Evolutionary conservation across 352 stramenopile species (phyloP).

Genomic region (Globisporangium parvum): DNA sequence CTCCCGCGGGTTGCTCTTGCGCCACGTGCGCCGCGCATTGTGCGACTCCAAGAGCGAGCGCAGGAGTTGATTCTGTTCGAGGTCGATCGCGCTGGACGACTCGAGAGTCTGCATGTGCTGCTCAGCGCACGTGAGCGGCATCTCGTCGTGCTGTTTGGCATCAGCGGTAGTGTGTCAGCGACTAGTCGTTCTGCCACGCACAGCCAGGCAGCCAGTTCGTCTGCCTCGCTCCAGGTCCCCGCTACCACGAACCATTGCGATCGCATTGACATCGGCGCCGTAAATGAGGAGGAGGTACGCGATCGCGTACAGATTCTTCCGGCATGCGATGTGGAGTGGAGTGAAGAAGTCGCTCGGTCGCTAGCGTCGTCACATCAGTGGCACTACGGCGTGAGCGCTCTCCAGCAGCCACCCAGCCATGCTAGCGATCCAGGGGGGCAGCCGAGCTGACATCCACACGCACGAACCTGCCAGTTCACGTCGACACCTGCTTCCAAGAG

Average conservation of each 20-base stretch:
- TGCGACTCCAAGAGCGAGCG: conserved; percentile 33
- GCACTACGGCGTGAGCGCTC: too few relatives aligned
- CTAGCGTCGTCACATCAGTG: conserved; percentile 9
- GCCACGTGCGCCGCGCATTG: conserved; percentile 49
- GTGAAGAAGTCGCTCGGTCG: conserved; percentile 54
- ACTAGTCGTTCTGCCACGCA: too few relatives aligned
- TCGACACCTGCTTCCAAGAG: conserved; percentile 55
- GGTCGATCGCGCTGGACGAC: background rate
- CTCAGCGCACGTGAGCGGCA: conserved; percentile 54
- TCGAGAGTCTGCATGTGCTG: conserved; percentile 13
- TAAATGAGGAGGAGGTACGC: conserved; percentile 63
- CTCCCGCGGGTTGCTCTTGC: conserved; percentile 16
- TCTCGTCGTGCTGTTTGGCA: conserved; percentile 44
- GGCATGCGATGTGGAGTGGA: conserved; percentile 57
- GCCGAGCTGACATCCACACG: background rate
- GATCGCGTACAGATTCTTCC: conserved; percentile 51
- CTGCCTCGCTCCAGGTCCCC: too few relatives aligned
- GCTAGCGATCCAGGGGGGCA: background rate
- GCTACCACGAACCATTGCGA: conserved; percentile 30
- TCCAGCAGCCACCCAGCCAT: too few relatives aligned
- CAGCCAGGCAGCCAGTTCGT: too few relatives aligned
- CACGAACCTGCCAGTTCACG: conserved; percentile 63
- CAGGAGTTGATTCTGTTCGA: conserved; percentile 29
- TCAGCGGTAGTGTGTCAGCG: background rate
- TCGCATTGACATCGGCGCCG: conserved; percentile 67